phyloP scores from a whole-genome alignment of 345 rosid genomes.

The Physaria fendleri region DNA sequence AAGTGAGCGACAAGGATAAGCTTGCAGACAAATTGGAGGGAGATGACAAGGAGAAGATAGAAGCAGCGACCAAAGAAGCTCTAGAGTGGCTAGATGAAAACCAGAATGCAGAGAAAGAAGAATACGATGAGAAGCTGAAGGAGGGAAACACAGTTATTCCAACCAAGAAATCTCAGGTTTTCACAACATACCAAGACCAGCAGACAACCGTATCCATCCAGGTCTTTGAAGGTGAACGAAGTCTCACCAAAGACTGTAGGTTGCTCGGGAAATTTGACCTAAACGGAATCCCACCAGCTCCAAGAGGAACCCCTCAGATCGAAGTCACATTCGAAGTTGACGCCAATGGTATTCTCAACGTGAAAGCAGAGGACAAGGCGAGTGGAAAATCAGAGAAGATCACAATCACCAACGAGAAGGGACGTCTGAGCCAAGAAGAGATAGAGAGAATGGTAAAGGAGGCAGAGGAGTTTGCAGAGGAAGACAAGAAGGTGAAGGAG shows the following conservation, averaged over 20 bases:
- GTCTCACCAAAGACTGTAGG: slow-evolving; percentile 92
- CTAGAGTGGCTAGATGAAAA: slow-evolving; percentile 92
- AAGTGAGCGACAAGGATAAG: slow-evolving; percentile 83
- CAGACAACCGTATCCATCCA: slow-evolving; percentile 96
- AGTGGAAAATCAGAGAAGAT: slow-evolving; percentile 84
- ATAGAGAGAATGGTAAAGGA: slow-evolving; percentile 90
- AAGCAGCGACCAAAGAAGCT: slow-evolving; percentile 80
- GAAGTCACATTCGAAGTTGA: slow-evolving; percentile 96
- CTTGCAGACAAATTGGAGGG: slow-evolving; percentile 89
- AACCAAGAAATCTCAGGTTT: slow-evolving; percentile 96
- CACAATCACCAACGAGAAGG: slow-evolving; percentile 93
- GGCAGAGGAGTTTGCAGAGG: slow-evolving; percentile 96
- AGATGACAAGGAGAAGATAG: slow-evolving; percentile 90
- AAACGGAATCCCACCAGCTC: slow-evolving; percentile 78
- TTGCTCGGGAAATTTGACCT: slow-evolving; percentile 85
- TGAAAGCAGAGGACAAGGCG: slow-evolving; percentile 92
- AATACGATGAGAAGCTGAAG: slow-evolving; percentile 92
- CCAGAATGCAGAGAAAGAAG: slow-evolving; percentile 81
- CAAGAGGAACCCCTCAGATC: slow-evolving; percentile 97
- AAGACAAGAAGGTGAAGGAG: slow-evolving; percentile 94
- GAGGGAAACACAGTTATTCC: slow-evolving; percentile 98
- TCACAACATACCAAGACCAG: slow-evolving; percentile 97
- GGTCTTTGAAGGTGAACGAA: slow-evolving; percentile 98
- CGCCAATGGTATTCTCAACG: slow-evolving; percentile 89
- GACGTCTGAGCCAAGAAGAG: slow-evolving; percentile 94